These are phyloP conservation scores for Postia placenta DNA, from an alignment of 768 basidiomycete species.

Conservation along the genomic window DNA sequence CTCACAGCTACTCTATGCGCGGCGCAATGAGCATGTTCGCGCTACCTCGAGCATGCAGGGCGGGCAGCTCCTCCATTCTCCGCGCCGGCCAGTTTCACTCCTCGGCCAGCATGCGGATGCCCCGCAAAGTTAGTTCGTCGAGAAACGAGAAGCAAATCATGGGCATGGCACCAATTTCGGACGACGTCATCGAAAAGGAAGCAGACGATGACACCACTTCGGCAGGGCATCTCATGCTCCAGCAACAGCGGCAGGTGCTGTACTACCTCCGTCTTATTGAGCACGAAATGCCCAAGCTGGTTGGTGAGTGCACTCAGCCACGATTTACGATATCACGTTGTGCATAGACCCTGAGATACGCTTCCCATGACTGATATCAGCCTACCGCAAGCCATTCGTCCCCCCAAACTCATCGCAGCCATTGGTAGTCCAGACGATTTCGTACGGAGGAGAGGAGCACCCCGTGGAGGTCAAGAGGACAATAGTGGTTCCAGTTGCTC, in stretches of 20 bases:
- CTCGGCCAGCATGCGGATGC: slow-evolving; percentile 14
- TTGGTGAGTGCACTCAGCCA: slow-evolving; percentile 44
- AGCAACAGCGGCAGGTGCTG: slow-evolving; percentile 66
- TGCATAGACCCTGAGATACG: slow-evolving; percentile 3
- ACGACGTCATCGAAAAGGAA: slow-evolving; percentile 16
- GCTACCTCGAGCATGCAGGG: slow-evolving; percentile 14
- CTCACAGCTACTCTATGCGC: background rate
- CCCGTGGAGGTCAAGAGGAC: slow-evolving; percentile 66
- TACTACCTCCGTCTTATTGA: slow-evolving; percentile 83
- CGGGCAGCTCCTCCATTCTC: background rate
- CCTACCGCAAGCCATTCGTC: slow-evolving; percentile 74
- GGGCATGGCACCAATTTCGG: slow-evolving; percentile 2
- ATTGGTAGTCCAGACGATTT: slow-evolving; percentile 65
- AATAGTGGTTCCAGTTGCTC: slow-evolving; percentile 68
- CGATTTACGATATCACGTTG: too few relatives aligned
- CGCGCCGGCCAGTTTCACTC: slow-evolving; percentile 16
- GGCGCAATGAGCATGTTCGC: too few relatives aligned
- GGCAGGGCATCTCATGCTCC: slow-evolving; percentile 64
- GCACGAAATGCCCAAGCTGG: slow-evolving; percentile 81
- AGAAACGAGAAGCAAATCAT: background rate
- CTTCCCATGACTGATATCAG: slow-evolving; percentile 30
- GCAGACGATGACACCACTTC: slow-evolving; percentile 62
- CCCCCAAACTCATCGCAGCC: slow-evolving; percentile 56
- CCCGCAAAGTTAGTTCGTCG: slow-evolving; percentile 8
- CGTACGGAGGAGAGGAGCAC: slow-evolving; percentile 74